phyloP scores from a whole-genome alignment of 1,284 basidiomycete genomes.

The Mycosarcoma mackinlayi region DNA sequence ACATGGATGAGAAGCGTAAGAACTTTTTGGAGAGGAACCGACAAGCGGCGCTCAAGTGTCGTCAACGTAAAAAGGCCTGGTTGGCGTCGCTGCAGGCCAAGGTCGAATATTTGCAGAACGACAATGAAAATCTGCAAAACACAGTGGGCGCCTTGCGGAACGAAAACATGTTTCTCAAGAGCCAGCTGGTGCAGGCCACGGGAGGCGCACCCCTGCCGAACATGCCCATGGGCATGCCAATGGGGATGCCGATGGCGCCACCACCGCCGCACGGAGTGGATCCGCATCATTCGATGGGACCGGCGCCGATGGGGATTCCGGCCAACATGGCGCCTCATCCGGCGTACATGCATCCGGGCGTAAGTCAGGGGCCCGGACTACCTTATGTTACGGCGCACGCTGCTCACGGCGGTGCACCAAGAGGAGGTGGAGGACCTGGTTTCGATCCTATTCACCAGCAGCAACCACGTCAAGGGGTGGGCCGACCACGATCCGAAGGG shows the following conservation, averaged over 20 bases:
- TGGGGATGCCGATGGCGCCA: constrained; percentile 31
- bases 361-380: constrained; percentile 29
- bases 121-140: constrained; percentile 87
- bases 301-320: constrained; percentile 30
- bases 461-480: constrained; percentile 1
- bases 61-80: constrained; percentile 99
- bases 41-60: constrained; percentile 91
- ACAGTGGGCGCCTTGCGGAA: constrained; percentile 72
- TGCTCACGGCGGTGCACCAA: constrained; percentile 16
- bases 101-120: constrained; percentile 86
- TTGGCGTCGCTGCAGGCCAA: constrained; percentile 89
- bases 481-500: constrained; percentile 28
- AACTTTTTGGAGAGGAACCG: constrained; percentile 67
- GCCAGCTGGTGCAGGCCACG: constrained; percentile 57
- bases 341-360: constrained; percentile 47
- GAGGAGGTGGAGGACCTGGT: constrained; percentile 4
- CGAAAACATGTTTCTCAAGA: constrained; percentile 70
- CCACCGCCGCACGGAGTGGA: constrained; percentile 30
- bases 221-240: constrained; percentile 32
- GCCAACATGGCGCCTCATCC: constrained; percentile 44
- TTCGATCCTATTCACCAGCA: constrained; percentile 16
- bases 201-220: constrained; percentile 30
- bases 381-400: constrained; percentile 32
- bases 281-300: constrained; percentile 32
- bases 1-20: constrained; percentile 68